Evolutionary conservation across 345 rosid genomes (phyloP).

Genomic region (Firmiana major): DNA sequence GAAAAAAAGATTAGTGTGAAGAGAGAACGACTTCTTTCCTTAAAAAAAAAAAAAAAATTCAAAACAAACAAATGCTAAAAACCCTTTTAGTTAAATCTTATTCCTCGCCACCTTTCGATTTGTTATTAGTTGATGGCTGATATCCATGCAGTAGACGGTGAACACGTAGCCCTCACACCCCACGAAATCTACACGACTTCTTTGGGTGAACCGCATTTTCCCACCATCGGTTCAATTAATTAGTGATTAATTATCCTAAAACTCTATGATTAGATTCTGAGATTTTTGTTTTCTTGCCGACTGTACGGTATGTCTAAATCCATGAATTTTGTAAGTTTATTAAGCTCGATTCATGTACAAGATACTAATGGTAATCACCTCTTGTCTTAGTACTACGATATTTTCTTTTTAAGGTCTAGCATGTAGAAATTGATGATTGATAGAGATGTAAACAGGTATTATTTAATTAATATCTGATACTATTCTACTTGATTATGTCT

Average conservation of each 20-base stretch:
- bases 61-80: conserved; percentile 1
- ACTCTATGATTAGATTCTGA: conserved; percentile 10
- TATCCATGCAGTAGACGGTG: neutral
- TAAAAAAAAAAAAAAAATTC: neutral
- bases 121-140: neutral
- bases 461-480: no score
- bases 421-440: conserved; percentile 32
- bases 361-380: conserved; percentile 18
- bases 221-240: neutral
- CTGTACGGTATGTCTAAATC: neutral
- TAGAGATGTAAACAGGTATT: no score
- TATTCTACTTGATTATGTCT: no score
- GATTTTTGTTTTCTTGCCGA: conserved; percentile 18
- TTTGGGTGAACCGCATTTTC: neutral
- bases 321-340: conserved; percentile 5
- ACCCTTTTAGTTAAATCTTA: neutral
- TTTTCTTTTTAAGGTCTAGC: neutral
- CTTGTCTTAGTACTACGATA: conserved; percentile 18
- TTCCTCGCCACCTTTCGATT: neutral
- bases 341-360: neutral
- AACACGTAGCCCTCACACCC: neutral
- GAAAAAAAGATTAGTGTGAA: conserved; percentile 12
- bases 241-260: neutral
- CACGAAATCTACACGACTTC: neutral
- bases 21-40: conserved; percentile 25